Conservation (phyloP, 306 rosid genomes). For the Sindora glabra region DNA sequence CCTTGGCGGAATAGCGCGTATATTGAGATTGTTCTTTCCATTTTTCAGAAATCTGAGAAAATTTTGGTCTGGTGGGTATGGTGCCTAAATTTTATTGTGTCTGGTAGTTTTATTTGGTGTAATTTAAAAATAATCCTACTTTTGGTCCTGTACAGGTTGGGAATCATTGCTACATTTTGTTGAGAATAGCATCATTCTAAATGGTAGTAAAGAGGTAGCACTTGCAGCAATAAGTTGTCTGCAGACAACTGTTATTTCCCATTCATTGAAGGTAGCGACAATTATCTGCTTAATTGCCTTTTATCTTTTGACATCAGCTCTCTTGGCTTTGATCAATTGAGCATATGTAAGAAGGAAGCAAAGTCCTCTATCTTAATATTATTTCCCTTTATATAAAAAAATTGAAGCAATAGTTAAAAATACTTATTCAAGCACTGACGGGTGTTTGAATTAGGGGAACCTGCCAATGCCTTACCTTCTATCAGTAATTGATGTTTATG, state of each 20-base stretch:
- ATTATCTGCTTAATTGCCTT: not conserved
- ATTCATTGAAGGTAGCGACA: constrained; percentile 69
- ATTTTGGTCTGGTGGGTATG: constrained; percentile 81
- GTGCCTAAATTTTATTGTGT: constrained; percentile 12
- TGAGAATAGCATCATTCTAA: constrained; percentile 64
- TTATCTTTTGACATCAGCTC: not conserved
- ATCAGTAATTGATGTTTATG: constrained; percentile 73
- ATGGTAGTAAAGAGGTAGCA: constrained; percentile 93
- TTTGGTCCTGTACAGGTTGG: constrained; percentile 67
- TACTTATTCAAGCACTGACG: constrained; percentile 23
- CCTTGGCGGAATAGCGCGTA: constrained; percentile 88
- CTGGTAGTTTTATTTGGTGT: constrained; percentile 13
- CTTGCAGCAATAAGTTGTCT: constrained; percentile 90
- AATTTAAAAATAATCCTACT: constrained; percentile 10
- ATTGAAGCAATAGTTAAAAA: constrained; percentile 12
- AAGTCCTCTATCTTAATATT: no score
- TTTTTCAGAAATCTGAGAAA: constrained; percentile 65
- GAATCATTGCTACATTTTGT: constrained; percentile 81
- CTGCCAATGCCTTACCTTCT: constrained; percentile 73
- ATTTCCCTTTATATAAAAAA: no score
- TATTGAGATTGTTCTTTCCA: constrained; percentile 83
- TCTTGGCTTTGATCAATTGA: constrained; percentile 9
- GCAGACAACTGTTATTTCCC: constrained; percentile 80
- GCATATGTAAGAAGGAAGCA: constrained; percentile 8
- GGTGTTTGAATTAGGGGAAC: constrained; percentile 63